Evolutionary conservation across 805 yeast species (phyloP).

Genomic region (Monosporozyma aerobia): DNA sequence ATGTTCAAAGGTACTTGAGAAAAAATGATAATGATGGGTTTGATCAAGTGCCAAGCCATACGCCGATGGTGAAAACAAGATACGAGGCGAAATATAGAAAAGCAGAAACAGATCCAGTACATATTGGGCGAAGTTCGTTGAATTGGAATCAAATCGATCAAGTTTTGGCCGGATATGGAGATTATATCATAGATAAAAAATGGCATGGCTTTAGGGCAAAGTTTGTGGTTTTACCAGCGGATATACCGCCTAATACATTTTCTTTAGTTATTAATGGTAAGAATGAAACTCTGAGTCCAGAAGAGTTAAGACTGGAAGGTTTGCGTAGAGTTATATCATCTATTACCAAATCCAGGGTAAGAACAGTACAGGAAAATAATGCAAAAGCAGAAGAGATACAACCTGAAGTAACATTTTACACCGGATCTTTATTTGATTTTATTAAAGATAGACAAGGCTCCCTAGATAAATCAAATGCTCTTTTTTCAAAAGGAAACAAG

Average conservation of each 20-base stretch:
- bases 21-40: slow-evolving; percentile 28
- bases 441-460: slow-evolving; percentile 43
- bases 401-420: slow-evolving; percentile 78
- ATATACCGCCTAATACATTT: slow-evolving; percentile 45
- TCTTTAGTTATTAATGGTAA: slow-evolving; percentile 34
- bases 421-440: slow-evolving; percentile 70
- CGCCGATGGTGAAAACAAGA: slow-evolving; percentile 62
- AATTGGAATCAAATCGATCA: slow-evolving; percentile 95
- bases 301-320: slow-evolving; percentile 91
- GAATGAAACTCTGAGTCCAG: slow-evolving; percentile 61
- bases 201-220: slow-evolving; percentile 58
- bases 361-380: slow-evolving; percentile 34
- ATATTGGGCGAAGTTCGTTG: slow-evolving; percentile 42
- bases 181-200: slow-evolving; percentile 45
- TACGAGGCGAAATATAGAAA: slow-evolving; percentile 59
- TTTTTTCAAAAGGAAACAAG: slow-evolving; percentile 25
- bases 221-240: slow-evolving; percentile 76
- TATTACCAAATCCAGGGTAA: slow-evolving; percentile 49
- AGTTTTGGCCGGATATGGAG: slow-evolving; percentile 83
- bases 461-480: slow-evolving; percentile 30
- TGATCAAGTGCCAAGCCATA: slow-evolving; percentile 33
- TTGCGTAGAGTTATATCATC: slow-evolving; percentile 55
- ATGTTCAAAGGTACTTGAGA: slow-evolving; percentile 64
- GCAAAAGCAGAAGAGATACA: slow-evolving; percentile 39
- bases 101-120: slow-evolving; percentile 47